These are phyloP conservation scores for Yarrowia keelungensis DNA, from an alignment of 805 yeast species.

Conservation along the genomic window DNA sequence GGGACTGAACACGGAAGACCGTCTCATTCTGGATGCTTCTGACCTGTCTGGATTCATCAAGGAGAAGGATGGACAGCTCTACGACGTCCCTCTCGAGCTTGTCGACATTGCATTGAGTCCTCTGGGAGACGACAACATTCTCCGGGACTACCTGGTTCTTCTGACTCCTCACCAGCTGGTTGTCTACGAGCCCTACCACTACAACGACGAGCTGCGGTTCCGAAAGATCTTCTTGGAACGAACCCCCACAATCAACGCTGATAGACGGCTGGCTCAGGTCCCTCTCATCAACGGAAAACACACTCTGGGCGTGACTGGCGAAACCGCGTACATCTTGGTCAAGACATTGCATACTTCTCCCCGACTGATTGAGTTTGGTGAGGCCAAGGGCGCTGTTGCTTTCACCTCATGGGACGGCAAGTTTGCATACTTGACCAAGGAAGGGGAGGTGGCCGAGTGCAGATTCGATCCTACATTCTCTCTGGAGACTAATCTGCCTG, in stretches of 20 bases:
- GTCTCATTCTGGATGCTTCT: conserved; percentile 20
- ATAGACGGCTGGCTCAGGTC: conserved; percentile 13
- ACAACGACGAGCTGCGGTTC: conserved; percentile 30
- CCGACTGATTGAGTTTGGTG: conserved; percentile 33
- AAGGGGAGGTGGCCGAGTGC: conserved; percentile 44
- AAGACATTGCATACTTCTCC: conserved; percentile 36
- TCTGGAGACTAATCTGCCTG: conserved; percentile 57
- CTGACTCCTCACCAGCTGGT: conserved; percentile 24
- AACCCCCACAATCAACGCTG: conserved; percentile 19
- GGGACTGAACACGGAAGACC: conserved; percentile 4
- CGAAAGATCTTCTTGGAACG: conserved; percentile 27
- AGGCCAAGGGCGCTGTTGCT: conserved; percentile 11
- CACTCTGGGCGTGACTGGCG: conserved; percentile 21
- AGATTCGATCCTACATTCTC: conserved; percentile 66
- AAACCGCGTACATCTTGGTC: conserved; percentile 21
- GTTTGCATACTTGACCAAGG: conserved; percentile 15
- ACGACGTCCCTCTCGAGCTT: conserved; percentile 13
- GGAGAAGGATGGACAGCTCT: conserved; percentile 25
- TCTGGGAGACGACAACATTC: conserved; percentile 17
- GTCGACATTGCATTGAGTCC: conserved; percentile 23
- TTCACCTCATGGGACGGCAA: conserved; percentile 33
- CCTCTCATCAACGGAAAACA: conserved; percentile 34
- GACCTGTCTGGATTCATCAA: conserved; percentile 27
- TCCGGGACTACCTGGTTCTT: conserved; percentile 17
- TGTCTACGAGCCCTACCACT: conserved; percentile 27